Conservation (phyloP, 176 grass and related monocot species). For the Oryza rufipogon region DNA sequence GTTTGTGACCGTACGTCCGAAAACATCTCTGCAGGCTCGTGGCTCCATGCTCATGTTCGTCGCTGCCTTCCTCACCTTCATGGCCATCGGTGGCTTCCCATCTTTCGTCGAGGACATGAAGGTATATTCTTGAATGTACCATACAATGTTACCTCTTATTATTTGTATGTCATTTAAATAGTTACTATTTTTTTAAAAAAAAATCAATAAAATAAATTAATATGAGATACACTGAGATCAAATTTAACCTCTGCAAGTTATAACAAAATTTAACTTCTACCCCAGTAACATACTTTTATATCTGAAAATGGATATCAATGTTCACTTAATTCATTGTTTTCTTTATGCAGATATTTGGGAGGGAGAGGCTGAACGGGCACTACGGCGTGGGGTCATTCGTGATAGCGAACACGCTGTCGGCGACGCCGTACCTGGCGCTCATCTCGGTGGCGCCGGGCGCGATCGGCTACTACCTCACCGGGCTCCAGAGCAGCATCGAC, state of each 20-base stretch:
- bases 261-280: no score
- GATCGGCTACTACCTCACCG: conserved; percentile 75
- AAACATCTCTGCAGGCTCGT: conserved; percentile 56
- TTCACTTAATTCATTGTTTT: no score
- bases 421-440: conserved; percentile 74
- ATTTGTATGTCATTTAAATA: no score
- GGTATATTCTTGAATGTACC: conserved; percentile 30
- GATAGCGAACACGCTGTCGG: conserved; percentile 77
- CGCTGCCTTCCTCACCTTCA: conserved; percentile 89
- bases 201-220: no score
- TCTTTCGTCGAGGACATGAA: conserved; percentile 99
- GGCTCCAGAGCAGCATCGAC: conserved; percentile 61
- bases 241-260: no score
- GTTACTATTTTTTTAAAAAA: no score
- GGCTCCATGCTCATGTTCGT: conserved; percentile 89
- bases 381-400: conserved; percentile 79
- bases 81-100: conserved; percentile 95
- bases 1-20: background rate
- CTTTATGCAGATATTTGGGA: conserved; percentile 58
- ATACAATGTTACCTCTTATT: no score
- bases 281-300: no score
- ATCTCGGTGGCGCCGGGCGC: conserved; percentile 79
- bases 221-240: no score
- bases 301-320: background rate
- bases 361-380: conserved; percentile 92